Percentiles rank a stretch among this genome's conserved stretches.
These are phyloP conservation scores for Acrodontium crateriforme DNA, from an alignment of 2,329 filamentous ascomycete genomes.

Conservation along the genomic window DNA sequence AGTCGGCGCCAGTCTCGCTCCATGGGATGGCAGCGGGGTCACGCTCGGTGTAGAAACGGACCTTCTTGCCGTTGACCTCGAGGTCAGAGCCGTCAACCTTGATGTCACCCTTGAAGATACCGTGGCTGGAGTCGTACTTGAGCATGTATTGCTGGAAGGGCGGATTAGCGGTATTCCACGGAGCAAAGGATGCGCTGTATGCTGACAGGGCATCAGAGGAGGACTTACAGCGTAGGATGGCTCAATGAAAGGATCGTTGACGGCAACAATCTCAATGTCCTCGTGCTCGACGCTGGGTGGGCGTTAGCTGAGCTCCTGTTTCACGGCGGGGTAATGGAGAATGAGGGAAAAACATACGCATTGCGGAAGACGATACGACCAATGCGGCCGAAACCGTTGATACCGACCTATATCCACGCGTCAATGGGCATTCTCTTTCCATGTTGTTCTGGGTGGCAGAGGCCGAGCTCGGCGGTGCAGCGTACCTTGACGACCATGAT, in stretches of 20 bases:
- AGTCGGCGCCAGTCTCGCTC: conserved; percentile 73
- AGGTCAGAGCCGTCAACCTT: conserved; percentile 59
- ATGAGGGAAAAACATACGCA: conserved; percentile 52
- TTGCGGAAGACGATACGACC: conserved; percentile 99
- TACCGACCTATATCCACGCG: conserved; percentile 62
- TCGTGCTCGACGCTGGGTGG: conserved; percentile 57
- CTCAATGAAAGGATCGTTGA: conserved; percentile 99
- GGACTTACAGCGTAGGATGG: conserved; percentile 84
- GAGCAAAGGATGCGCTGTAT: not conserved
- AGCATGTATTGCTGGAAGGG: conserved; percentile 82
- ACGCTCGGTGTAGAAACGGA: conserved; percentile 88
- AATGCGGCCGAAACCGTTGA: conserved; percentile 99
- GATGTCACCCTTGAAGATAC: conserved; percentile 87
- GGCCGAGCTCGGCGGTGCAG: too few species aligned
- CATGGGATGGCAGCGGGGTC: conserved; percentile 87
- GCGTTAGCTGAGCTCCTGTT: conserved; percentile 10
- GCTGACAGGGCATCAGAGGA: too few species aligned
- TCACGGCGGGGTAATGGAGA: conserved; percentile 1
- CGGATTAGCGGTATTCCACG: not conserved
- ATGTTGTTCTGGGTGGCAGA: too few species aligned
- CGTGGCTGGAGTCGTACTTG: conserved; percentile 98
- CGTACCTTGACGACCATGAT: conserved; percentile 35
- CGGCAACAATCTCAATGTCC: conserved; percentile 83
- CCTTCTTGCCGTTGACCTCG: conserved; percentile 81
- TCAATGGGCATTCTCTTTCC: conserved; percentile 9